Base-by-base conservation (phyloP, 805 yeast genomes). In the Maudiozyma pseudohumilis region DNA sequence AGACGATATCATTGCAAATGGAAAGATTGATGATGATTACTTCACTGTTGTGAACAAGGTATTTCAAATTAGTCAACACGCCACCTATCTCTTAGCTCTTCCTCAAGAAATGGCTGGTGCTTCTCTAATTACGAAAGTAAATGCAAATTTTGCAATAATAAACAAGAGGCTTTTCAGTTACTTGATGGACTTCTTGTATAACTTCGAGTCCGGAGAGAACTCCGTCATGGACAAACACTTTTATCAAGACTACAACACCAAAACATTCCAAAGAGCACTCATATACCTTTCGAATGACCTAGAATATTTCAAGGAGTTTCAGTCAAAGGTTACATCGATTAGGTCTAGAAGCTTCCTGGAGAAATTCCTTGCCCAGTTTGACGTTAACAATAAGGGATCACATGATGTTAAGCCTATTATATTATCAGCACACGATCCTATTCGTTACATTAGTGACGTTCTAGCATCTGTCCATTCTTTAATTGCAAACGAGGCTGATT, bases 401-500 rank as follows among this genome's bases (percentile, higher is more conserved):
- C 21, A 22, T 22, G 41, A 40, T 23, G 34, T 35, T 11, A 60
- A 62, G 39, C 82, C 87, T 1, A 65, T 85, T 17, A 69, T 75
- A 22, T 60, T 80, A 31, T 72, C 80, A 7, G 79, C 83, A 0
- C 81, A 81, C 55, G 95, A 89, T 54, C 83, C 96, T 1, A 66
- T 77, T 19, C 67, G 95, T 39, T 88, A 78, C 45, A 66, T 85
- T 13, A 94, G 96, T 19, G 96, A 87, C 54, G 69, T 92, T 23
- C 63, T 92, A 27, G 97, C 97, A 0, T 83, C 82, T 64, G 70
- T 87, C 2, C 96, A 92, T 54, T 74, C 88, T 2, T 70, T 84
- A 4, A 77, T 87, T 22, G 94, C 87, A 4, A 84, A 85, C 59
- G 98, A 92, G 57, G 70, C 77, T 29, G 98, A 92, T 52, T 68